Conservation (phyloP, 2,329 filamentous ascomycete genomes). For the Sordariomycetes sp. region DNA sequence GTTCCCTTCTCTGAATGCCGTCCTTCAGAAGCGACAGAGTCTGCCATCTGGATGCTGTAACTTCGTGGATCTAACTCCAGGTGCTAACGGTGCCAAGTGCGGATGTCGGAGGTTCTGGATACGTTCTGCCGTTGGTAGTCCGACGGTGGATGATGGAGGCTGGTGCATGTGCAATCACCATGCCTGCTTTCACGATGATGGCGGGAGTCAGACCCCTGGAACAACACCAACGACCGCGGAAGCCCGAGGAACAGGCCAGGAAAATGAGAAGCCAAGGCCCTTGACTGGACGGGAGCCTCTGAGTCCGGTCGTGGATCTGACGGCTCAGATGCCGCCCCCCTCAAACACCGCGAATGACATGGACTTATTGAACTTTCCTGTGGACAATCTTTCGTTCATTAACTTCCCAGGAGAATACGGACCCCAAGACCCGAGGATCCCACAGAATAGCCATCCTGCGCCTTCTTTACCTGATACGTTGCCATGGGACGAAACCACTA, state of each 20-base stretch:
- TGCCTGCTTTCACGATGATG: slow-evolving; percentile 51
- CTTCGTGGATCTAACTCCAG: slow-evolving; percentile 43
- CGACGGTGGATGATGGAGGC: slow-evolving; percentile 12
- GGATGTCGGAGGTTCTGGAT: slow-evolving; percentile 55
- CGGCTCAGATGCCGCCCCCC: slow-evolving; percentile 30
- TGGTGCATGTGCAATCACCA: slow-evolving; percentile 58
- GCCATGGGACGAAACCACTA: slow-evolving; percentile 41
- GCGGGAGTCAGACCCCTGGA: slow-evolving; percentile 11
- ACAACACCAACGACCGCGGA: slow-evolving; percentile 4
- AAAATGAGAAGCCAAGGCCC: slow-evolving; percentile 44
- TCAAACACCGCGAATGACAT: slow-evolving; percentile 20
- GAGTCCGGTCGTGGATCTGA: slow-evolving; percentile 42
- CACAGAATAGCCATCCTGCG: slow-evolving; percentile 21
- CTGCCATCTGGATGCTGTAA: slow-evolving; percentile 48
- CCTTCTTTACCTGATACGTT: slow-evolving; percentile 50
- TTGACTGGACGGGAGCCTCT: slow-evolving; percentile 37
- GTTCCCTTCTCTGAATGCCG: not conserved
- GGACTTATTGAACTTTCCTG: slow-evolving; percentile 30
- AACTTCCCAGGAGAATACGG: slow-evolving; percentile 16
- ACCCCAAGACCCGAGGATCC: slow-evolving; percentile 12
- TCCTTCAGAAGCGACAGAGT: slow-evolving; percentile 13
- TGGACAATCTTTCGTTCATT: slow-evolving; percentile 22
- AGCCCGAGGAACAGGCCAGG: slow-evolving; percentile 29
- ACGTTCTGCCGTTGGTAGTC: slow-evolving; percentile 24
- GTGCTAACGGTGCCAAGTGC: slow-evolving; percentile 42